Percentiles rank a stretch among this genome's conserved stretches.
Conservation (phyloP, 345 rosid species). For the Anastatica hierochuntica region DNA sequence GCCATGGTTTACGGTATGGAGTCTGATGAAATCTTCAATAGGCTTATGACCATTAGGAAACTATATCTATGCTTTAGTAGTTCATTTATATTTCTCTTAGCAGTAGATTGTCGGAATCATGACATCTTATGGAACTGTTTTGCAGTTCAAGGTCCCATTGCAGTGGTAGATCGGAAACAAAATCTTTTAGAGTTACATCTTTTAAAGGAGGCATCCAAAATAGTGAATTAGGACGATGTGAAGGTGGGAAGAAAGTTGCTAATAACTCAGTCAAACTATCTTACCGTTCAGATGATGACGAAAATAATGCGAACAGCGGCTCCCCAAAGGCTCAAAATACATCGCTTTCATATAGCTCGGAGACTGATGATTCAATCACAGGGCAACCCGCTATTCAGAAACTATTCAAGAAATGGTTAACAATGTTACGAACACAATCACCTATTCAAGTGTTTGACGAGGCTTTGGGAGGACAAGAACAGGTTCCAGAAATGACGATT, state of each 20-base stretch:
- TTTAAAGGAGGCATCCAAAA: constrained; percentile 63
- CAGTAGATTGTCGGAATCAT: constrained; percentile 3
- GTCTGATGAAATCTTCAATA: neutral
- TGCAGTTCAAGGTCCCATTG: constrained; percentile 56
- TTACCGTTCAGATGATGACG: constrained; percentile 55
- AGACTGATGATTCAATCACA: constrained; percentile 40
- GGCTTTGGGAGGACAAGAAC: constrained; percentile 42
- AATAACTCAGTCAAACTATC: constrained; percentile 56
- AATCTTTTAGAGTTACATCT: constrained; percentile 52
- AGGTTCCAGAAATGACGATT: constrained; percentile 28
- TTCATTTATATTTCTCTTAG: too few species aligned
- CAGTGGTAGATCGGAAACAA: constrained; percentile 37
- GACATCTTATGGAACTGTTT: constrained; percentile 23
- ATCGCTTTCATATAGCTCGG: constrained; percentile 54
- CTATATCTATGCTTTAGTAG: too few species aligned
- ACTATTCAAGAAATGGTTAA: constrained; percentile 78
- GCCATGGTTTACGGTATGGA: neutral
- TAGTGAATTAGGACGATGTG: constrained; percentile 45
- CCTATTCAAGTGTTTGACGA: constrained; percentile 43
- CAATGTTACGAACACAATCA: constrained; percentile 43
- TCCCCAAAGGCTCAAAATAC: constrained; percentile 51
- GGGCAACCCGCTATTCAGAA: constrained; percentile 66
- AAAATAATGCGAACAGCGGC: constrained; percentile 37
- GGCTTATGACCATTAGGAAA: neutral
- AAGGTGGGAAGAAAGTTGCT: constrained; percentile 41